A percentile compares a stretch with the other conserved stretches of the same genome.
phyloP scores from a whole-genome alignment of 2,329 filamentous ascomycete species.

The Simplicillium sp. region DNA sequence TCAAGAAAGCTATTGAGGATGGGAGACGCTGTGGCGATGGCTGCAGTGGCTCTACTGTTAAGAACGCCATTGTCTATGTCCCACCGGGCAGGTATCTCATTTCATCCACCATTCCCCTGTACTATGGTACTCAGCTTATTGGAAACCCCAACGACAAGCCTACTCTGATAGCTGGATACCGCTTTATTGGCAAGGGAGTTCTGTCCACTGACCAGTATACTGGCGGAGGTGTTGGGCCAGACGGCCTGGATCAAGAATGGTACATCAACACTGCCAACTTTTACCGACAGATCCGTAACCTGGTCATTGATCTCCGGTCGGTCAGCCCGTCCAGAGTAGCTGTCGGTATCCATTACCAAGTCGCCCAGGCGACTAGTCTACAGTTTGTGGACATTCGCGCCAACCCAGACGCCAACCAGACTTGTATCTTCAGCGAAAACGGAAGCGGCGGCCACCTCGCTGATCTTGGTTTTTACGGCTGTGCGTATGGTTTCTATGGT shows the following conservation, averaged over 20 bases:
- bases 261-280: constrained; percentile 11
- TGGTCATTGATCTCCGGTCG: constrained; percentile 7
- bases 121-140: constrained; percentile 13
- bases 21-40: background rate
- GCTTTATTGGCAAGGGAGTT: constrained; percentile 8
- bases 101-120: constrained; percentile 8
- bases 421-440: constrained; percentile 10
- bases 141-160: constrained; percentile 29
- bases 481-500: constrained; percentile 32
- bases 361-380: constrained; percentile 13
- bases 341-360: constrained; percentile 10
- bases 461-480: constrained; percentile 53
- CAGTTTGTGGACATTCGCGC: constrained; percentile 9
- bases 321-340: background rate
- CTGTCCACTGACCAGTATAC: constrained; percentile 8
- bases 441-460: constrained; percentile 30
- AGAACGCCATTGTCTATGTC: constrained; percentile 17
- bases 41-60: background rate
- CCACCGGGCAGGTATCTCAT: constrained; percentile 14
- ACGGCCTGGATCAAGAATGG: constrained; percentile 7
- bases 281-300: constrained; percentile 10
- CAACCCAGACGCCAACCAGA: constrained; percentile 1
- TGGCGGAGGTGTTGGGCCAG: constrained; percentile 4
- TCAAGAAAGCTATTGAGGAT: background rate
- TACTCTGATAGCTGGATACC: background rate